These are phyloP conservation scores for Cryptosporidium tyzzeri DNA, from an alignment of 169 alveolate species.

Conservation along the genomic window DNA sequence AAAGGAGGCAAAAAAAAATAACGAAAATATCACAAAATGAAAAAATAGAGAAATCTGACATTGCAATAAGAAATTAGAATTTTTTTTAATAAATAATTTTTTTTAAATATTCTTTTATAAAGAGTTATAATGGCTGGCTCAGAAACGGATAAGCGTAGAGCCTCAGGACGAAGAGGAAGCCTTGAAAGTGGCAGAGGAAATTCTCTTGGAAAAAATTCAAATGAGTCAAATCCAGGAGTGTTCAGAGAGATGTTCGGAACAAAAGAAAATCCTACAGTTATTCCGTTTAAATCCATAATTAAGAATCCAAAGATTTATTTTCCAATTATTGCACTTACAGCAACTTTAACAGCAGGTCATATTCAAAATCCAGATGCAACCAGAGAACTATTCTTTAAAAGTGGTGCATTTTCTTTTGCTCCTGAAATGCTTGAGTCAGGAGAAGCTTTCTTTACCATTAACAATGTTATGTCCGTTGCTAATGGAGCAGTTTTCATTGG, in stretches of 20 bases:
- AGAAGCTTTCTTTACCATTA: constrained; percentile 28
- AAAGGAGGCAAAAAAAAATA: neutral
- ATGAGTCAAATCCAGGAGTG: constrained; percentile 16
- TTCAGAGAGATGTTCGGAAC: constrained; percentile 71
- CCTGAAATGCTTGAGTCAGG: constrained; percentile 62
- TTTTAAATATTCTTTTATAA: neutral
- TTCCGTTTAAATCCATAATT: constrained; percentile 61
- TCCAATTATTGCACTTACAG: constrained; percentile 53
- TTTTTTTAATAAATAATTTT: neutral
- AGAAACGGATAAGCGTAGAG: neutral
- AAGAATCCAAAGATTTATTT: constrained; percentile 63
- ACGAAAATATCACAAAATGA: constrained; percentile 3
- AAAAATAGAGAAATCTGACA: neutral
- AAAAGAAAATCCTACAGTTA: constrained; percentile 62
- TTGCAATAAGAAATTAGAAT: neutral
- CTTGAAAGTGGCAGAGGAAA: constrained; percentile 53
- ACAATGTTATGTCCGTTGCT: constrained; percentile 61
- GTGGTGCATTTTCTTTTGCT: constrained; percentile 70
- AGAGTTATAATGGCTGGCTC: constrained; percentile 8
- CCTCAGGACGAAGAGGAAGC: constrained; percentile 18
- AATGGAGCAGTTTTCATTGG: constrained; percentile 62
- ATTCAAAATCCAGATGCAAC: constrained; percentile 69
- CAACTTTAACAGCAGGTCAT: constrained; percentile 67
- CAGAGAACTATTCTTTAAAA: constrained; percentile 52
- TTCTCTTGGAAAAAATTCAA: neutral